Conservation (phyloP, 1,284 basidiomycete genomes). For the Ustilago shanxiensis region DNA sequence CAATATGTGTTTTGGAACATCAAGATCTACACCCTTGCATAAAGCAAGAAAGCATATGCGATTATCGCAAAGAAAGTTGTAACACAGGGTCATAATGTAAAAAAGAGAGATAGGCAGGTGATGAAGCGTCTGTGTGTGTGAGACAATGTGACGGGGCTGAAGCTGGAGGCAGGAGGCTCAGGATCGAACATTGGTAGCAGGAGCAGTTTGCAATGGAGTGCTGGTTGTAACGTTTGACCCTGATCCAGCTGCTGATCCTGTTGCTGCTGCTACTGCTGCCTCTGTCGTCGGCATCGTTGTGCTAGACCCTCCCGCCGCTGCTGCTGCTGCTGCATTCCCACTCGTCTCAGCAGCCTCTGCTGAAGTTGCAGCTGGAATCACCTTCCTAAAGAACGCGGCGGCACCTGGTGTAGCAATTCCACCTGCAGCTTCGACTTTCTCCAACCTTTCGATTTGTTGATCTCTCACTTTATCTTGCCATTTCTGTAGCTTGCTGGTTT, state of each 20-base stretch:
- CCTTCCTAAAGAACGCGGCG: slow-evolving; percentile 45
- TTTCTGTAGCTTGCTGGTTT: slow-evolving; percentile 65
- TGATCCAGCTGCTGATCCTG: slow-evolving; percentile 1
- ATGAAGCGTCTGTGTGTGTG: too few species aligned
- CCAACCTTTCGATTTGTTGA: slow-evolving; percentile 56
- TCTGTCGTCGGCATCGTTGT: neutral
- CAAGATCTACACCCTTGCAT: neutral
- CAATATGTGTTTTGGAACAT: too few species aligned
- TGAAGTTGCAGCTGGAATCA: neutral
- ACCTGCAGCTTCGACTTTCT: slow-evolving; percentile 50
- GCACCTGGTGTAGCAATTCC: slow-evolving; percentile 44
- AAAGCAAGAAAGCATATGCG: neutral
- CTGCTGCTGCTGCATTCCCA: neutral
- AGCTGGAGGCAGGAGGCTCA: neutral
- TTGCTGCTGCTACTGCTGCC: slow-evolving; percentile 7
- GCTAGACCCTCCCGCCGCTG: neutral
- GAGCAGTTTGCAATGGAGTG: slow-evolving; percentile 19
- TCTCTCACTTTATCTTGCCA: slow-evolving; percentile 67
- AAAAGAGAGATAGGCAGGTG: too few species aligned
- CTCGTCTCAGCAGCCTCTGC: neutral
- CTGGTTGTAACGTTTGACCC: neutral
- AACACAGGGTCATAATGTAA: too few species aligned
- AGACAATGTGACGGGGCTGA: neutral
- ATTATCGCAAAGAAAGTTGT: neutral
- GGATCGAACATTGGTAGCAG: slow-evolving; percentile 1